phyloP scores from a whole-genome alignment of 108 stramenopile species.

The Skeletonema menzelii region DNA sequence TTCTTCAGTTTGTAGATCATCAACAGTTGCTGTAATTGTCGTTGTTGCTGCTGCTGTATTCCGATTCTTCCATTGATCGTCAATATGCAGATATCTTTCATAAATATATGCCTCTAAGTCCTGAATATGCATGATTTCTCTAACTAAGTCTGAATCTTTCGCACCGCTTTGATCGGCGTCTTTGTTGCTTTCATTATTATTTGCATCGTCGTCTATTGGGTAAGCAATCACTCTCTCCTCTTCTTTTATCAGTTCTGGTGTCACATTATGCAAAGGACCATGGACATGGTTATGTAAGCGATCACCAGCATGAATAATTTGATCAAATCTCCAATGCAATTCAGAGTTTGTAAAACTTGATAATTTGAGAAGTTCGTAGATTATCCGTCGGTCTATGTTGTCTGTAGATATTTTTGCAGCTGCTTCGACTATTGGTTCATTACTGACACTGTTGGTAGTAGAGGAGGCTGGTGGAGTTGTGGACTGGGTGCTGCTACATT shows the following conservation, averaged over 20 bases:
- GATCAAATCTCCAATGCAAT: constrained; percentile 33
- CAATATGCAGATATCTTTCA: constrained; percentile 15
- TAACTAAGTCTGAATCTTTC: not conserved
- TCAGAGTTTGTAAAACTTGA: constrained; percentile 17
- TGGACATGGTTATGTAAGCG: not conserved
- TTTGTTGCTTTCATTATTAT: not conserved
- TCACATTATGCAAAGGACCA: not conserved
- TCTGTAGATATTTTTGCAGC: not conserved
- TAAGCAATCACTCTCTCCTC: not conserved
- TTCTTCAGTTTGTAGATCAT: not conserved
- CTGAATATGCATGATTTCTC: constrained; percentile 7
- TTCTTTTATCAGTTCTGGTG: not conserved
- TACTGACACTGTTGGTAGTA: not conserved
- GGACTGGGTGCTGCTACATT: not conserved
- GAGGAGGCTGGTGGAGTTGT: not conserved
- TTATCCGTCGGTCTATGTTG: constrained; percentile 17
- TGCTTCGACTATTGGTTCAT: not conserved
- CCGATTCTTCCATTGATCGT: constrained; percentile 22
- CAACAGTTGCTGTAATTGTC: not conserved
- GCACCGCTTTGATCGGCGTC: not conserved
- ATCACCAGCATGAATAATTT: constrained; percentile 11
- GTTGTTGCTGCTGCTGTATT: not conserved
- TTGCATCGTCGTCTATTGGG: not conserved
- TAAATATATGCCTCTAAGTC: constrained; percentile 29
- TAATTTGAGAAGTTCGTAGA: constrained; percentile 11